phyloP scores from a whole-genome alignment of 352 stramenopile species.

The Phytophthora europaea region DNA sequence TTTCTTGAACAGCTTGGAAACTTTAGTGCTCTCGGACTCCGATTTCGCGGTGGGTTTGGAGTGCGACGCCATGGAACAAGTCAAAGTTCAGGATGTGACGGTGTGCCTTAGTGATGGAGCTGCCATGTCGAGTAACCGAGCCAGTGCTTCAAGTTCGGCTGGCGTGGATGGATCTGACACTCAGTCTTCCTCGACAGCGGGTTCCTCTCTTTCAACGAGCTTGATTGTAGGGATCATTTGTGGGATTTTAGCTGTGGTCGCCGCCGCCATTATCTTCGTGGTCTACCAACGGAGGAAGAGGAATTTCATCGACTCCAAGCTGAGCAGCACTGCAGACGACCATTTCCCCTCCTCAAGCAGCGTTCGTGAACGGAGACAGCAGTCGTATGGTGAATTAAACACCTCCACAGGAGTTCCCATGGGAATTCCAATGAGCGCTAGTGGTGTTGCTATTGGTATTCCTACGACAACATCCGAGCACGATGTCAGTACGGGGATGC shows the following conservation, averaged over 20 bases:
- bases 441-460: constrained; percentile 33
- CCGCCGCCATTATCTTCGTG: constrained; percentile 19
- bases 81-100: constrained; percentile 34
- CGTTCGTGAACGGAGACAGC: constrained; percentile 9
- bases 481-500: constrained; percentile 20
- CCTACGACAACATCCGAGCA: constrained; percentile 9
- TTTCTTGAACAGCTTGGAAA: constrained; percentile 40
- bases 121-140: constrained; percentile 18
- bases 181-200: neutral
- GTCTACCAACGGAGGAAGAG: constrained; percentile 25
- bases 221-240: constrained; percentile 35
- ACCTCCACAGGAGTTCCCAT: constrained; percentile 31
- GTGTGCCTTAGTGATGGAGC: constrained; percentile 32
- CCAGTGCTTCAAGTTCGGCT: constrained; percentile 17
- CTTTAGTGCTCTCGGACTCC: constrained; percentile 30
- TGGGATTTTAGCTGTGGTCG: constrained; percentile 21
- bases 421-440: constrained; percentile 32
- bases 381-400: constrained; percentile 10
- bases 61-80: constrained; percentile 41
- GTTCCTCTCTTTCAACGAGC: constrained; percentile 24
- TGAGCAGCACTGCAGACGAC: constrained; percentile 27
- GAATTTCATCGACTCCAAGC: constrained; percentile 13
- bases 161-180: constrained; percentile 13
- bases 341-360: constrained; percentile 16
- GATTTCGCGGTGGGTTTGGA: constrained; percentile 42